phyloP scores from a whole-genome alignment of 306 rosid species.

The Lotus japonicus region DNA sequence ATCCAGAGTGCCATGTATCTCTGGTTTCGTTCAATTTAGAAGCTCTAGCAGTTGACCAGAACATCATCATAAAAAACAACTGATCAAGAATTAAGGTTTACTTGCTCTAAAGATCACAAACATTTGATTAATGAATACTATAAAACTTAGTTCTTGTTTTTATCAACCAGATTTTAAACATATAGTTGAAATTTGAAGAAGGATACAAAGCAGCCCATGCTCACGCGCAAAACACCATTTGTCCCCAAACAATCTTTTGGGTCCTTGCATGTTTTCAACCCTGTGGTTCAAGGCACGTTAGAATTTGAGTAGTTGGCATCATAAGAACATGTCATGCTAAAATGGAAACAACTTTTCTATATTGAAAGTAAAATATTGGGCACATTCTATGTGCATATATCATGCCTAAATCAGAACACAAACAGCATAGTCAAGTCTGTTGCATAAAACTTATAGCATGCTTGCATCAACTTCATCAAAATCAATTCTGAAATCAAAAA shows the following conservation, averaged over 20 bases:
- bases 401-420: background rate
- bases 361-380: background rate
- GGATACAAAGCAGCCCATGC: conserved; percentile 99
- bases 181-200: conserved; percentile 19
- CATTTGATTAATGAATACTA: too few relatives aligned
- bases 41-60: conserved; percentile 67
- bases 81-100: conserved; percentile 61
- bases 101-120: too few relatives aligned
- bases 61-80: conserved; percentile 81
- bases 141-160: background rate
- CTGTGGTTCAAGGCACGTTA: conserved; percentile 33
- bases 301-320: background rate
- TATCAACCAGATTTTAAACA: background rate
- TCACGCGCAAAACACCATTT: conserved; percentile 89
- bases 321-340: background rate
- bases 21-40: conserved; percentile 54
- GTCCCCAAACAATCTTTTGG: conserved; percentile 72
- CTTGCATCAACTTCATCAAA: too few relatives aligned
- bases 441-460: background rate
- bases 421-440: background rate
- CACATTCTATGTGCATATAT: background rate
- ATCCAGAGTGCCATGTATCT: conserved; percentile 92
- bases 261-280: conserved; percentile 63
- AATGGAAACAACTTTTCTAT: background rate
- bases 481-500: too few relatives aligned